Conservation (phyloP, 495 filamentous ascomycete species). For the Terfezia boudieri region DNA sequence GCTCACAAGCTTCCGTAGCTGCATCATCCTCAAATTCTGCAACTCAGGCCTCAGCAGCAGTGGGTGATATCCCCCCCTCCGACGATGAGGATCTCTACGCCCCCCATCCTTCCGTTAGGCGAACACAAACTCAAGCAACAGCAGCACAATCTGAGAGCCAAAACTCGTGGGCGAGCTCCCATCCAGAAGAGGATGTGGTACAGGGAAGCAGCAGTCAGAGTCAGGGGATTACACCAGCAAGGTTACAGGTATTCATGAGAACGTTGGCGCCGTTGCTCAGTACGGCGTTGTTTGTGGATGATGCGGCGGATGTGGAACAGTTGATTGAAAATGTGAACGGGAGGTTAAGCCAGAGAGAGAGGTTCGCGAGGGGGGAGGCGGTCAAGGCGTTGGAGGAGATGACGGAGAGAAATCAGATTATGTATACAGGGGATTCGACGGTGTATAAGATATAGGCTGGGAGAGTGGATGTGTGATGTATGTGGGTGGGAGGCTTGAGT, state of each 20-base stretch:
- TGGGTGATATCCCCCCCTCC: not conserved
- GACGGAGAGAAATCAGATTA: slow-evolving; percentile 70
- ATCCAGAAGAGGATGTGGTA: slow-evolving; percentile 8
- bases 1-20: not conserved
- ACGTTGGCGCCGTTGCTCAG: slow-evolving; percentile 62
- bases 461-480: no score
- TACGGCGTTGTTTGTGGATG: slow-evolving; percentile 54
- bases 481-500: no score
- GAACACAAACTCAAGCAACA: slow-evolving; percentile 2
- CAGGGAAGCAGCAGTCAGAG: slow-evolving; percentile 1
- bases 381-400: slow-evolving; percentile 47
- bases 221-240: slow-evolving; percentile 31
- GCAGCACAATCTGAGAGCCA: slow-evolving; percentile 9
- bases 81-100: slow-evolving; percentile 13
- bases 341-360: slow-evolving; percentile 30
- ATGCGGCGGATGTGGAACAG: slow-evolving; percentile 49
- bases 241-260: slow-evolving; percentile 52
- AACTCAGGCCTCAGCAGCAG: not conserved
- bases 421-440: slow-evolving; percentile 28
- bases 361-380: slow-evolving; percentile 51
- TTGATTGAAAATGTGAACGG: slow-evolving; percentile 63
- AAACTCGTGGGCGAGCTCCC: slow-evolving; percentile 15
- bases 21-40: not conserved
- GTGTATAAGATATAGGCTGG: no score
- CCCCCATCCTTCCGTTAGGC: slow-evolving; percentile 4